Evolutionary conservation across 169 alveolate species (phyloP), one percentile per base, ranked within the genome.

Genomic region (Fabrea salina): DNA sequence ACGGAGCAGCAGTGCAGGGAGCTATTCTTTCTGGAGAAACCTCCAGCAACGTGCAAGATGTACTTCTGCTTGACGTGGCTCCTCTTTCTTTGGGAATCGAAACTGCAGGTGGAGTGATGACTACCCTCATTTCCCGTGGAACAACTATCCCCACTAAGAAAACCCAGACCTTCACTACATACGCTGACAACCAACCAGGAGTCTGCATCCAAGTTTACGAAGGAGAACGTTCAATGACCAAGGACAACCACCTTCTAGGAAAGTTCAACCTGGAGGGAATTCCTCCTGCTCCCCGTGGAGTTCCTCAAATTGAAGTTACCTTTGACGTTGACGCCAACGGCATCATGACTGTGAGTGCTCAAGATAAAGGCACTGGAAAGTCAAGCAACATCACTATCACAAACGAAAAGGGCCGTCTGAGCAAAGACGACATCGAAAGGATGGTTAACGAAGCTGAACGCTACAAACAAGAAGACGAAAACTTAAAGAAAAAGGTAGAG

Each of bases 281-380:
- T 67, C 98, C 98, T 5, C 98, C 97, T 2, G 97, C 99, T 13
- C 97, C 98, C 13, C 93, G 99, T 84, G 99, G 99, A 35, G 94
- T 88, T 59, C 98, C 98, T 39, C 97, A 96, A 91, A 95, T 97
- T 77, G 98, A 96, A 86, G 99, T 91, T 16, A 96, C 99, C 30
- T 98, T 98, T 89, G 98, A 97, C 75, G 93, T 98, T 47, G 99
- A 98, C 87, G 96, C 98, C 82, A 97, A 98, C 77, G 98, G 99
- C 79, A 97, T 97, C 84, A 67, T 97, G 82, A 89, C 91, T 75
- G 98, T 97, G 35, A 85, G 95, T 47, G 99, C 99, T 16, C 93
- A 86, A 56, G 99, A 97, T 80, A 96, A 96, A 92, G 98, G 98
- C 19, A 95, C 99, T 22, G 98, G 98, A 64, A 94, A 95, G 79